phyloP scores from a whole-genome alignment of 768 basidiomycete species.

The Agaricus bisporus region DNA sequence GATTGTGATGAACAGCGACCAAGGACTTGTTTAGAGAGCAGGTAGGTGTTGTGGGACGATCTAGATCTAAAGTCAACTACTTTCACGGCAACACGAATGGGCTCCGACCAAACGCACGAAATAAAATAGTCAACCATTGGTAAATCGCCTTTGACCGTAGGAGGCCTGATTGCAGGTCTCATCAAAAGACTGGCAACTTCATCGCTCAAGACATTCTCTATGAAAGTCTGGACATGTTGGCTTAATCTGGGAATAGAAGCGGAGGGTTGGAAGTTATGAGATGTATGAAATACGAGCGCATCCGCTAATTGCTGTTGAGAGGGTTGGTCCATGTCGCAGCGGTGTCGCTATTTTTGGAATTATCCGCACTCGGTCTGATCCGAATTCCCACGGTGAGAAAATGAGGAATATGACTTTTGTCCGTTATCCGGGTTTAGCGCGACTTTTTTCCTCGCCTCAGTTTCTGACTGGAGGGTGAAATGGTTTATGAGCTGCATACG shows the following conservation, averaged over 20 bases:
- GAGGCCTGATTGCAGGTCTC: conserved; percentile 29
- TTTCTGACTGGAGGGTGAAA: too few species aligned
- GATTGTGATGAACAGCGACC: conserved; percentile 47
- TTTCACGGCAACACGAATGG: too few species aligned
- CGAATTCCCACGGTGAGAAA: too few species aligned
- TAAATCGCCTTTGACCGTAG: conserved; percentile 32
- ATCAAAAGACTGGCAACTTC: conserved; percentile 27
- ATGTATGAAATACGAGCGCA: conserved; percentile 26
- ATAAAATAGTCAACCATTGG: conserved; percentile 54
- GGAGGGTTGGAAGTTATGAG: conserved; percentile 23
- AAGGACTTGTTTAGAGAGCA: conserved; percentile 50
- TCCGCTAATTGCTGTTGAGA: conserved; percentile 18
- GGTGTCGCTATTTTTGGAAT: background rate
- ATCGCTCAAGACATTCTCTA: conserved; percentile 29
- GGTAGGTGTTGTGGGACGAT: conserved; percentile 65
- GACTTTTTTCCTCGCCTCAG: too few species aligned
- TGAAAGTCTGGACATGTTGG: conserved; percentile 28
- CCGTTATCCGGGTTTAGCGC: too few species aligned
- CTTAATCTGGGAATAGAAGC: conserved; percentile 26
- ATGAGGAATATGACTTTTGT: too few species aligned
- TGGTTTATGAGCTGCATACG: too few species aligned
- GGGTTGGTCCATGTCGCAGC: background rate
- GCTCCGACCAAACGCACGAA: conserved; percentile 30
- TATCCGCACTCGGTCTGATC: background rate
- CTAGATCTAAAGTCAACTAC: conserved; percentile 19